These are phyloP conservation scores for Lachancea sp. DNA, from an alignment of 805 yeast species.

Conservation along the genomic window DNA sequence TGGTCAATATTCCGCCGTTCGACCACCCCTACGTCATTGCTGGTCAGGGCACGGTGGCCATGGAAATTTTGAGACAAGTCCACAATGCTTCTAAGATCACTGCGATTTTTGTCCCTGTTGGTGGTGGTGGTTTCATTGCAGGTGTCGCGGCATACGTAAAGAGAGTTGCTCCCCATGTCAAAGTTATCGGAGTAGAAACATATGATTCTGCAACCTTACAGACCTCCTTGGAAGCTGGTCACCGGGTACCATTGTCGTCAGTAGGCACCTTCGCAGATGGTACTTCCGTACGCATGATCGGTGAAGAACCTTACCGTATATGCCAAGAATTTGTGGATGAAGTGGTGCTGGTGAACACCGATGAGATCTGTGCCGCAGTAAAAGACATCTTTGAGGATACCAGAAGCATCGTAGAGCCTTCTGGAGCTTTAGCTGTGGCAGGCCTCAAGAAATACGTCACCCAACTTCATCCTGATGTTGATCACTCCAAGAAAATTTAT, in stretches of 20 bases:
- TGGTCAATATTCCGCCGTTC: slow-evolving; percentile 94
- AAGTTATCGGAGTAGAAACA: slow-evolving; percentile 93
- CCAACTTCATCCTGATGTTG: slow-evolving; percentile 54
- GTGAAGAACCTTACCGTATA: slow-evolving; percentile 86
- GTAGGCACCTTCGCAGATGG: slow-evolving; percentile 99
- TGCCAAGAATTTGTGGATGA: slow-evolving; percentile 81
- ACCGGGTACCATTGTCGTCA: slow-evolving; percentile 50
- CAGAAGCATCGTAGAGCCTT: slow-evolving; percentile 88
- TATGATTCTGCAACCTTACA: slow-evolving; percentile 90
- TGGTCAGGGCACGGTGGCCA: slow-evolving; percentile 96
- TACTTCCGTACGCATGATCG: slow-evolving; percentile 86
- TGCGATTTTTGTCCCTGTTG: slow-evolving; percentile 89
- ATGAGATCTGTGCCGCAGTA: slow-evolving; percentile 94
- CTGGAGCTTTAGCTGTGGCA: slow-evolving; percentile 95
- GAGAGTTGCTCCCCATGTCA: slow-evolving; percentile 96
- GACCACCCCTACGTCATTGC: slow-evolving; percentile 98
- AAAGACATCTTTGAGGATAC: slow-evolving; percentile 96
- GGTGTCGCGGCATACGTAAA: slow-evolving; percentile 88
- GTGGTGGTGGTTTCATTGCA: slow-evolving; percentile 95
- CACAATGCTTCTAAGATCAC: slow-evolving; percentile 55
- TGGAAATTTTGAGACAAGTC: slow-evolving; percentile 86
- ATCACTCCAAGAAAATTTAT: slow-evolving; percentile 63
- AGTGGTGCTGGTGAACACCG: slow-evolving; percentile 76
- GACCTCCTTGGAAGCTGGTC: slow-evolving; percentile 53
- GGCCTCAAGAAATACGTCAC: slow-evolving; percentile 81